phyloP scores from a whole-genome alignment of 2,329 filamentous ascomycete genomes.

The Cordyceps farinosa region DNA sequence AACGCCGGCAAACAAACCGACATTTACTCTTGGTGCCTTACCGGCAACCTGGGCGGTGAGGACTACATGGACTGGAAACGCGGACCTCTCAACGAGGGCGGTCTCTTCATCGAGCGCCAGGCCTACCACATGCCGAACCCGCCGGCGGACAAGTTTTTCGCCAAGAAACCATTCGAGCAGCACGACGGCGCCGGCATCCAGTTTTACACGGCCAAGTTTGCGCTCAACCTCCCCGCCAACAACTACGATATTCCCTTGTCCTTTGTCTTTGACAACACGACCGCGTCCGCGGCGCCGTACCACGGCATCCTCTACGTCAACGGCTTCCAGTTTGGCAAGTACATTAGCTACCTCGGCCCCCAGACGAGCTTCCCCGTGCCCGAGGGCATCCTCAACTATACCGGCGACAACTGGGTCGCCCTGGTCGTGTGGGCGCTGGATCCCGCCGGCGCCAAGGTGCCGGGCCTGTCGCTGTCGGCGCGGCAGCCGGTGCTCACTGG shows the following conservation, averaged over 20 bases:
- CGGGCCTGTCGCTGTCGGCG: constrained; percentile 42
- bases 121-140: constrained; percentile 53
- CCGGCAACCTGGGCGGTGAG: constrained; percentile 60
- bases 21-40: constrained; percentile 55
- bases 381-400: constrained; percentile 63
- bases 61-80: constrained; percentile 52
- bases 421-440: constrained; percentile 56
- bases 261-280: constrained; percentile 48
- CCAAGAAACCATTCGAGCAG: constrained; percentile 10
- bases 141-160: constrained; percentile 32
- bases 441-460: constrained; percentile 28
- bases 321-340: constrained; percentile 60
- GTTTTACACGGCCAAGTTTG: constrained; percentile 52
- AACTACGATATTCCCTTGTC: constrained; percentile 54
- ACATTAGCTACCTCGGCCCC: constrained; percentile 62
- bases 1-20: constrained; percentile 37
- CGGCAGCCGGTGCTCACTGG: constrained; percentile 27
- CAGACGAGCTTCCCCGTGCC: constrained; percentile 66
- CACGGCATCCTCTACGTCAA: constrained; percentile 65
- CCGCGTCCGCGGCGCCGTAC: constrained; percentile 34
- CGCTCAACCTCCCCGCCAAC: constrained; percentile 46
- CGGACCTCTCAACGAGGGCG: constrained; percentile 60
- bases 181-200: constrained; percentile 44
- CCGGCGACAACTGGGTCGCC: constrained; percentile 61
- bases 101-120: constrained; percentile 52